Base-by-base conservation (phyloP, 352 stramenopile species). In the Phytopythium vexans region DNA sequence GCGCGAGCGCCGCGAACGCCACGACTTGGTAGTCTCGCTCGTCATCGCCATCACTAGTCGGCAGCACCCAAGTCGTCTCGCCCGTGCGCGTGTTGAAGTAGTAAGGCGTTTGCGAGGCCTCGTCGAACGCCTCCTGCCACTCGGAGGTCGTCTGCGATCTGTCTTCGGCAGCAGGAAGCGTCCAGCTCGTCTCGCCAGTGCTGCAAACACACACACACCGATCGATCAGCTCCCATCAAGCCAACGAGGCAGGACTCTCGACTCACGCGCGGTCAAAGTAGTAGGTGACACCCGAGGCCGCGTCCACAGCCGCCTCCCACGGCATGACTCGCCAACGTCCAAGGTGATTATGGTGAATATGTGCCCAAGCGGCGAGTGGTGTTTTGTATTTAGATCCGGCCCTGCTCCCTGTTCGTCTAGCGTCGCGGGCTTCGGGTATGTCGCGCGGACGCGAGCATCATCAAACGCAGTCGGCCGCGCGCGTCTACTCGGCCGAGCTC, bases 11-110 rank as follows among this genome's bases (percentile, higher is more conserved):
- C 1, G 78, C 69, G 39, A 82, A 87, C 8, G 37, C 54, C 12
- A 89, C 51, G 39, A 75, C 83, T 10, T 66, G 56, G 2, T 79
- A 48, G 37, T 89, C 72, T 10, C 56, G 54, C 3, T 51, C 41
- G 0, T 66, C 36, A 14, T 73, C 60, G 9, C 63, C 60, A 2
- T 54, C 38, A 1, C 12, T 40, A 3, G 33, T 21, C 5, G 77
- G 80, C 9, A 69, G 53, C n/a, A 66, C 84, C 82, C 79, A 92
- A 15, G 77, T 79, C 2, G 77, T 87, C 49, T 89, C 78, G 11
- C 78, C 77, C 5, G 82, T 89, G 49, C 70, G 52, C 5, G 72
- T 54, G 46, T 92, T 80, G 64, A 87, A 86, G 66, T 88, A 92
- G 48, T 88, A 92, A 4, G 55, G 57, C 4, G 60, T 81, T 45